These are phyloP conservation scores for Camellia japonica DNA, from an alignment of 148 eudicot genomes.

Conservation along the genomic window DNA sequence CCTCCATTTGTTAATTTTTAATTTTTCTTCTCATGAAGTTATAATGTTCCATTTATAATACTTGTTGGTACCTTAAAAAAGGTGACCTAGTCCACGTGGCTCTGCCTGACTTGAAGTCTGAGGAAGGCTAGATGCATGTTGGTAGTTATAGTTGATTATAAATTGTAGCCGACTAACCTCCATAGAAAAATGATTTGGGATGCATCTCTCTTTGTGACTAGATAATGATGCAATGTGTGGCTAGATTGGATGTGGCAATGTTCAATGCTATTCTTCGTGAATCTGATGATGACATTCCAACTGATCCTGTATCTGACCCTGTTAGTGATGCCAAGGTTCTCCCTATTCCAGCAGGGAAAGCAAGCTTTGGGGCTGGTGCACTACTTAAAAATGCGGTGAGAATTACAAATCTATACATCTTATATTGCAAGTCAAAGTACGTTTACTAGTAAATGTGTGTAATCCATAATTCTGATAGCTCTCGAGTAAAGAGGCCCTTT, in stretches of 20 bases:
- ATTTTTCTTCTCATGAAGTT: background rate
- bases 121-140: too few relatives aligned
- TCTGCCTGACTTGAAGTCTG: too few relatives aligned
- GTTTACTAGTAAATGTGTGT: background rate
- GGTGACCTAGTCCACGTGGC: too few relatives aligned
- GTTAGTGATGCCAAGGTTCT: conserved; percentile 78
- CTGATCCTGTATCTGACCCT: conserved; percentile 96
- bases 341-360: conserved; percentile 81
- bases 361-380: conserved; percentile 96
- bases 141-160: background rate
- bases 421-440: background rate
- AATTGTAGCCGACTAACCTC: conserved; percentile 4
- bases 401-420: background rate
- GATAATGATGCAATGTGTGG: conserved; percentile 95
- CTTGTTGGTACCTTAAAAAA: background rate
- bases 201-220: conserved; percentile 24
- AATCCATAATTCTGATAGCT: background rate
- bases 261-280: conserved; percentile 95
- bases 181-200: background rate
- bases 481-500: background rate
- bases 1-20: background rate
- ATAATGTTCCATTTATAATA: background rate
- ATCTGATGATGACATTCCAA: conserved; percentile 82
- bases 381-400: conserved; percentile 92
- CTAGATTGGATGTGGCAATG: conserved; percentile 95